These are phyloP conservation scores for Chlamydomonas sp. DNA, from an alignment of 139 green algal species.

Conservation along the genomic window DNA sequence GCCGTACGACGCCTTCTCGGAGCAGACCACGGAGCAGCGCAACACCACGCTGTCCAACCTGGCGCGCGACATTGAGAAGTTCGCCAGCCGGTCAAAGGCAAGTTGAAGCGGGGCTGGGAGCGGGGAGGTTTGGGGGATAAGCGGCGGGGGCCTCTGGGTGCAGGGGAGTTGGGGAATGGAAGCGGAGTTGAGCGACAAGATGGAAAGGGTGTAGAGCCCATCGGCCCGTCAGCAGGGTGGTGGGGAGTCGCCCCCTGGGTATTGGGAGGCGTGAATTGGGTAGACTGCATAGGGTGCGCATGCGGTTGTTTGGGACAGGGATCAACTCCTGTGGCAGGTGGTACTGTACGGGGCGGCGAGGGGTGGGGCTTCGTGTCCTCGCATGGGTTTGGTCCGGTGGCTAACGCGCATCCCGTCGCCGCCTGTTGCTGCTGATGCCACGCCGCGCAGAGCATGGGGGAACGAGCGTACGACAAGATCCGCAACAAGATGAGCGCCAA, in stretches of 20 bases:
- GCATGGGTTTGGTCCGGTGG: no score
- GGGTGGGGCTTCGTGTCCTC: no score
- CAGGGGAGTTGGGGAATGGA: neutral
- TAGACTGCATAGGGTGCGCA: no score
- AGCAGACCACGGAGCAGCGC: conserved; percentile 14
- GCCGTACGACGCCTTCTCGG: conserved; percentile 31
- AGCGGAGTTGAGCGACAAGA: neutral
- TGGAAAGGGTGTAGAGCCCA: neutral
- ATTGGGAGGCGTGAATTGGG: no score
- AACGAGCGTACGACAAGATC: conserved; percentile 51
- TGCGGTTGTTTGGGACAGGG: no score
- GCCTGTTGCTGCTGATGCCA: no score
- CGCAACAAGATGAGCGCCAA: conserved; percentile 44
- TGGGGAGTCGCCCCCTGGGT: no score
- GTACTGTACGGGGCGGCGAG: no score
- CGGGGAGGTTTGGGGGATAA: neutral
- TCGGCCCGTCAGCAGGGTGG: neutral
- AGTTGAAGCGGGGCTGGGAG: neutral
- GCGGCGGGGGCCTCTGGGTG: neutral
- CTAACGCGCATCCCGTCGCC: no score
- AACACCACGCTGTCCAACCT: conserved; percentile 19
- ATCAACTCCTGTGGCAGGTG: no score
- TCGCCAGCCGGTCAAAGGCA: conserved; percentile 31
- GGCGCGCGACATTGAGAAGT: conserved; percentile 25
- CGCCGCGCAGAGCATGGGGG: conserved; percentile 1